Percentiles rank a stretch among this genome's conserved stretches.
phyloP scores from a whole-genome alignment of 2,329 filamentous ascomycete genomes.

The Paecilomyces fulvus region DNA sequence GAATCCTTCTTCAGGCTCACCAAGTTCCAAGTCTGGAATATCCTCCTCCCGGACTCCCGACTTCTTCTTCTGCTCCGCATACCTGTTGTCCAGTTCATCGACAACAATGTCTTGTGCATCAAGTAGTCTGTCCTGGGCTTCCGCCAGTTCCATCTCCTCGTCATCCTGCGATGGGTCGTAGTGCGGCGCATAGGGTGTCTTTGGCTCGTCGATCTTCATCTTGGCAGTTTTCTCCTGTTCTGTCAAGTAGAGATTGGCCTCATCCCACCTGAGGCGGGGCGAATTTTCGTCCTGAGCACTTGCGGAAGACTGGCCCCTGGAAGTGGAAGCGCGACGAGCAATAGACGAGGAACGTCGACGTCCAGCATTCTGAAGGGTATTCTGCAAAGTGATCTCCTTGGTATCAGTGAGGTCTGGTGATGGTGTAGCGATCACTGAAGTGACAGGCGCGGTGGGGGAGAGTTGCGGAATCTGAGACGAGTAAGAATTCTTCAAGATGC shows the following conservation, averaged over 20 bases:
- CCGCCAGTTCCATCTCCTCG: constrained; percentile 46
- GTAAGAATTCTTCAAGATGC: constrained; percentile 82
- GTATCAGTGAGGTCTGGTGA: constrained; percentile 43
- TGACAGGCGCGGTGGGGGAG: constrained; percentile 23
- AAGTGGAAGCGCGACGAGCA: constrained; percentile 52
- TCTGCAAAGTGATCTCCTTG: constrained; percentile 86
- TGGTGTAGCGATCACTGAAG: constrained; percentile 22
- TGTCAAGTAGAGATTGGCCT: constrained; percentile 92
- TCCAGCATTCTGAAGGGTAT: constrained; percentile 90
- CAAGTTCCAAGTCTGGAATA: constrained; percentile 84
- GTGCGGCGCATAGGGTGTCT: constrained; percentile 89
- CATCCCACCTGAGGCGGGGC: constrained; percentile 92
- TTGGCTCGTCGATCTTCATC: constrained; percentile 99
- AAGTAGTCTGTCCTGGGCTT: constrained; percentile 35
- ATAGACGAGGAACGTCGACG: constrained; percentile 75
- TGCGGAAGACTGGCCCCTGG: constrained; percentile 61
- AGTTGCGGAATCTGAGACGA: constrained; percentile 54
- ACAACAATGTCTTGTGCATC: constrained; percentile 64
- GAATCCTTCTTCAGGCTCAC: constrained; percentile 75
- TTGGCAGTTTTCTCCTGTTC: constrained; percentile 92
- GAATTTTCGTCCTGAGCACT: constrained; percentile 50
- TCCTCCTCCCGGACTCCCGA: constrained; percentile 55
- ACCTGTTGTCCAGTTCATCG: constrained; percentile 54
- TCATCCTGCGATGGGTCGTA: constrained; percentile 88
- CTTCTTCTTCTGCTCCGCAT: constrained; percentile 30